These are phyloP conservation scores for Torulaspora indica DNA, from an alignment of 805 yeast species.

Conservation along the genomic window DNA sequence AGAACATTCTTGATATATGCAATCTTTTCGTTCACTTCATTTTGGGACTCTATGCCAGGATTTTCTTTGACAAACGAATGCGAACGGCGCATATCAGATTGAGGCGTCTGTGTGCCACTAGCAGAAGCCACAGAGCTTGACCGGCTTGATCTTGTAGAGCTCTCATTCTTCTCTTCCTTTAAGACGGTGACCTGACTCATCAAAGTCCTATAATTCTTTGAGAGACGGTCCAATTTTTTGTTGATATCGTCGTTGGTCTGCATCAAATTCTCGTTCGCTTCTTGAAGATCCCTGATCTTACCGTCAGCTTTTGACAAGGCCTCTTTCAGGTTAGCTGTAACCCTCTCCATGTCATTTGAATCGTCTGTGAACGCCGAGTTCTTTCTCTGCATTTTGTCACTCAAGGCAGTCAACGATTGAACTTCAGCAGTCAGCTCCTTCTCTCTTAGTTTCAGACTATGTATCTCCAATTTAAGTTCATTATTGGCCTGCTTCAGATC, in stretches of 20 bases:
- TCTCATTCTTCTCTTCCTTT: conserved; percentile 33
- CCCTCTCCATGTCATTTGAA: conserved; percentile 32
- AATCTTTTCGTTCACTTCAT: conserved; percentile 43
- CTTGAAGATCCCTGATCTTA: conserved; percentile 54
- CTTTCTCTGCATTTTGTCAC: conserved; percentile 29
- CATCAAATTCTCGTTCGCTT: conserved; percentile 49
- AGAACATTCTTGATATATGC: conserved; percentile 85
- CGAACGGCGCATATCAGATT: conserved; percentile 20
- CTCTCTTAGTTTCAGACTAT: conserved; percentile 39
- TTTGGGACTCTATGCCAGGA: conserved; percentile 11
- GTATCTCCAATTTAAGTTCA: conserved; percentile 39
- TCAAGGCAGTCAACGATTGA: conserved; percentile 31
- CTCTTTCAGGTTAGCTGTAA: conserved; percentile 43
- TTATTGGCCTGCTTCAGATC: conserved; percentile 46
- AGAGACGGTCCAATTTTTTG: conserved; percentile 59
- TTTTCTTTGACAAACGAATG: conserved; percentile 15
- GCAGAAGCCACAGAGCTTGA: conserved; percentile 37
- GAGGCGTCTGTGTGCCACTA: conserved; percentile 12
- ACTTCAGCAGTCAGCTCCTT: conserved; percentile 29
- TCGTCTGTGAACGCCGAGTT: conserved; percentile 27
- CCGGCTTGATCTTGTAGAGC: conserved; percentile 34
- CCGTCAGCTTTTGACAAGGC: conserved; percentile 49
- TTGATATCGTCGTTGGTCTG: conserved; percentile 62
- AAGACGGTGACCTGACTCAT: conserved; percentile 52
- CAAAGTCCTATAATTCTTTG: conserved; percentile 64